These are phyloP conservation scores for Diophrys appendiculata DNA, from an alignment of 73 alveolate genomes.

Conservation along the genomic window DNA sequence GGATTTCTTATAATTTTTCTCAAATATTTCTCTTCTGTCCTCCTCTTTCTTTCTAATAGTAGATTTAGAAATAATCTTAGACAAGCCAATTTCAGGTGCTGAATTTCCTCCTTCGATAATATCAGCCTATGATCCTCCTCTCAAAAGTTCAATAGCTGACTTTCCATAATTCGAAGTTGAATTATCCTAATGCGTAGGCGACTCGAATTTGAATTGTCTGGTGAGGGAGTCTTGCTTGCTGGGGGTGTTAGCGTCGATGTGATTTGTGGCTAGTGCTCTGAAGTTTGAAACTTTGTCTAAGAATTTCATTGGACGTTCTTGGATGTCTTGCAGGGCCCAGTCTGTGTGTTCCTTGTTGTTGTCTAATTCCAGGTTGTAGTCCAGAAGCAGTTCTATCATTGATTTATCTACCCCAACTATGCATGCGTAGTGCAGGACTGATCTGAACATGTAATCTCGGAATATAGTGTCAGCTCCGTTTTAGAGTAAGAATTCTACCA, in stretches of 20 bases:
- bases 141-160: too few species aligned
- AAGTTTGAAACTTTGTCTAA: neutral
- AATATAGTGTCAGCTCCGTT: slow-evolving; percentile 40
- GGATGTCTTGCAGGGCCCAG: neutral
- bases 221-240: too few species aligned
- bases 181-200: too few species aligned
- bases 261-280: too few species aligned
- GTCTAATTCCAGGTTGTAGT: neutral
- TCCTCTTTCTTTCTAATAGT: neutral
- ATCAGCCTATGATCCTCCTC: too few species aligned
- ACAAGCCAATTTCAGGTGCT: too few species aligned
- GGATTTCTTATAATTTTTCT: neutral
- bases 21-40: neutral
- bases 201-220: too few species aligned
- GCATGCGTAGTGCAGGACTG: neutral
- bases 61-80: too few species aligned
- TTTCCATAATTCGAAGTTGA: too few species aligned
- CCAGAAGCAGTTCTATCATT: neutral
- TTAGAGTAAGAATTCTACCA: slow-evolving; percentile 22
- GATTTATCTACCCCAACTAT: neutral
- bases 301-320: neutral
- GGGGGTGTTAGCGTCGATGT: too few species aligned
- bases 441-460: neutral
- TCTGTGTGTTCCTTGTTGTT: neutral
- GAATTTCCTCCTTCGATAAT: too few species aligned